These are phyloP conservation scores for Populus tomentosa DNA, from an alignment of 441 rosid genomes.

Conservation along the genomic window DNA sequence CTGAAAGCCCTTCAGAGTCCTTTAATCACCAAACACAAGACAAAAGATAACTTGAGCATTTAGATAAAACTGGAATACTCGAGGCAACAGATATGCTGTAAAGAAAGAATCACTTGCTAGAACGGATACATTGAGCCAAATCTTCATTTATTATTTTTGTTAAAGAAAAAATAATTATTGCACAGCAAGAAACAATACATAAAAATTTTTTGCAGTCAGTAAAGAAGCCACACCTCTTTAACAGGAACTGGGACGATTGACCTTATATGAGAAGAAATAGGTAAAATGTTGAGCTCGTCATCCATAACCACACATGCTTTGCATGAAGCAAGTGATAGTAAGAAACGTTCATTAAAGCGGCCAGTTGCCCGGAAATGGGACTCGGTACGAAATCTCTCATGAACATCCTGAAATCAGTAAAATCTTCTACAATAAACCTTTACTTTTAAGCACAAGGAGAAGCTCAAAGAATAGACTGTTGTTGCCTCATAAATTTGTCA, in stretches of 20 bases:
- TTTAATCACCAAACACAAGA: slow-evolving; percentile 8
- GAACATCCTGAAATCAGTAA: slow-evolving; percentile 82
- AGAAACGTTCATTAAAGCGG: slow-evolving; percentile 89
- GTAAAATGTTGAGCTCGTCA: slow-evolving; percentile 90
- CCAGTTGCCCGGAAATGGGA: slow-evolving; percentile 81
- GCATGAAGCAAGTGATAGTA: slow-evolving; percentile 87
- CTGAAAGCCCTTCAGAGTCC: slow-evolving; percentile 89
- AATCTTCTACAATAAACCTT: slow-evolving; percentile 6
- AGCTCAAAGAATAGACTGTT: neutral
- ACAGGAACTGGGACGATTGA: slow-evolving; percentile 55
- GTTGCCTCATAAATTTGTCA: neutral
- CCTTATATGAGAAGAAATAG: slow-evolving; percentile 88
- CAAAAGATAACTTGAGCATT: neutral
- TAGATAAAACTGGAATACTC: slow-evolving; percentile 2
- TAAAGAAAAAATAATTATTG: neutral
- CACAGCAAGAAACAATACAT: neutral
- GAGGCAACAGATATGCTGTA: neutral
- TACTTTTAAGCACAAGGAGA: neutral
- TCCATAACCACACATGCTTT: slow-evolving; percentile 90
- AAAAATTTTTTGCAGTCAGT: neutral
- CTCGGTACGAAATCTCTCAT: slow-evolving; percentile 93
- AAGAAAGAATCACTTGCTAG: neutral
- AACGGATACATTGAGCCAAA: neutral
- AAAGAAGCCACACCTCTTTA: slow-evolving; percentile 53
- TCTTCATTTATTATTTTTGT: neutral